Base-by-base conservation (phyloP, 1,284 basidiomycete species). In the Pseudozyma tsukubaensis region DNA sequence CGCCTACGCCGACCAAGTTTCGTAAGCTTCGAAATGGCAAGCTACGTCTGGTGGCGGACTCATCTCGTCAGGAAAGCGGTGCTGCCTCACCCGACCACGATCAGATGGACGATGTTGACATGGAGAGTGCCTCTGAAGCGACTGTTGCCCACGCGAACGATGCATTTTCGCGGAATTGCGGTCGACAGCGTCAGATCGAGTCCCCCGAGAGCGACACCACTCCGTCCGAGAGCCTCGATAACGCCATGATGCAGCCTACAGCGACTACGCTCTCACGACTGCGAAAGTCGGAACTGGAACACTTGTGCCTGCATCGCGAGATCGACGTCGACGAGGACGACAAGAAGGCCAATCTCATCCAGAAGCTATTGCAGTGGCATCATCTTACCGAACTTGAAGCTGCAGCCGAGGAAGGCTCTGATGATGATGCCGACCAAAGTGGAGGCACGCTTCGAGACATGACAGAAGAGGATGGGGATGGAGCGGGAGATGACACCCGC, bases 21-120 rank as follows among this genome's bases (percentile, higher is more conserved):
- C 74, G 78, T 50, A 77, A 72, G 57, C 68, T 80, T 16, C 68
- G 78, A 36, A 80, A 79, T 44, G 78, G 78, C 16, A 80, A 80
- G 55, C 53, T 80, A 10, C 71, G 78, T 21, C 39, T 79, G 29
- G 24, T 63, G 21, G 60, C 59, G 3, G 57, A 44, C 7, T 50
- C 67, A 8, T 50, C 63, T 1, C 45, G 19, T 5, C 49, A 14
- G 7, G 39, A 13, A 10, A 40, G 24, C 29, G 51, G 50, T 2
- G 29, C 16, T 34, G 16, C 12, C 13, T n/a, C 52, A 5, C 32
- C 45, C 10, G 45, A 43, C n/a, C 16, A 8, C 34, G 56, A 53
- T 37, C 57, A 53, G 13, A 14, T 35, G 2, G 59, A 60, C 36
- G 75, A 79, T 34, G 56, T 76, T 37, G 66, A 70, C 6, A 73